Base-by-base conservation (phyloP, 805 yeast species). In the Starmerella davenportii region DNA sequence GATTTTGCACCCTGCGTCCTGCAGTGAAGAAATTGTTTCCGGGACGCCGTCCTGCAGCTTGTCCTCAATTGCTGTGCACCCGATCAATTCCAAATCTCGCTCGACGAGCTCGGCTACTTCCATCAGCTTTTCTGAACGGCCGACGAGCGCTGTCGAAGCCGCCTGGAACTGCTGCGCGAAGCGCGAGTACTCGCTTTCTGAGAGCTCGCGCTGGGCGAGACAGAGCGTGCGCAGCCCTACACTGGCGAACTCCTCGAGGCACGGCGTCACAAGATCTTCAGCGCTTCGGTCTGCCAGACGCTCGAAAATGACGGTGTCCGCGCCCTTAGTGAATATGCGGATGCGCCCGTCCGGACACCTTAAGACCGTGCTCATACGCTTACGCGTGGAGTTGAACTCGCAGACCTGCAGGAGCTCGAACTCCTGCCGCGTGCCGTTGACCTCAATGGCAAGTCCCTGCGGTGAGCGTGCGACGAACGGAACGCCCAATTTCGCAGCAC, bases 11-110 rank as follows among this genome's bases (percentile, higher is more conserved):
- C 96, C 96, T 0, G 99, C 99, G 40, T 79, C 82, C 56, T 92
- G 98, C 40, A 90, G 66, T 4, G 93, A 79, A 47, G 81, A 90
- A 43, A 90, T 92, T 1, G 98, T 84, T 48, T 90, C 98, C 2
- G 99, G 96, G 17, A 90, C 99, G 30, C 95, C 98, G 41, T 87
- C 96, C 61, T 90, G 99, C 35, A 90, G 64, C 54, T 90, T 87
- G 57, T 90, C 99, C 57, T 90, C 99, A 54, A 90, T 90, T 1
- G 98, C 99, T 28, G 98, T 92, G 2, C 96, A 96, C 30, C 99
- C 99, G 15, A 90, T 62, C 30, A 90, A 60, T 43, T 75, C 76
- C 47, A 90, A 61, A 43, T 79, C 77, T 28, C 64, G 68, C 57
- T 90, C 99, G 44, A 90, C 84, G 39, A 73, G 49, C 51, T 87